phyloP scores from a whole-genome alignment of 306 rosid species.

The Glycine tomentella region DNA sequence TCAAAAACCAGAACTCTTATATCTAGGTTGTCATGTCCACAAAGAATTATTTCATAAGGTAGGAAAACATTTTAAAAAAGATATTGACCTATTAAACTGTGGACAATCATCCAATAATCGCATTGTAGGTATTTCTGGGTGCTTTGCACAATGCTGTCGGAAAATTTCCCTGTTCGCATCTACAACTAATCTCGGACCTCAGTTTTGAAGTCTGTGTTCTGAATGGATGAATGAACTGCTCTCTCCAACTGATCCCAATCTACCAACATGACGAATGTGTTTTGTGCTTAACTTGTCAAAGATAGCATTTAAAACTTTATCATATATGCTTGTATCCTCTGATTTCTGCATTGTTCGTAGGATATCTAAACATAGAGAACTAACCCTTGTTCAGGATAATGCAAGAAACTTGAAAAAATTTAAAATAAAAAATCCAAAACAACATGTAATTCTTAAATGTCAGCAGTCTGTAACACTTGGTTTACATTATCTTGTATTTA shows the following conservation, averaged over 20 bases:
- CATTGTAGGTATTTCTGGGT: conserved; percentile 74
- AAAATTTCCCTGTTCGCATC: conserved; percentile 76
- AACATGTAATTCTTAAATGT: neutral
- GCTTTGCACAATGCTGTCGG: conserved; percentile 87
- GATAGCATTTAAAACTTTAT: conserved; percentile 84
- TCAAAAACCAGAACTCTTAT: conserved; percentile 45
- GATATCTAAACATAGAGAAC: conserved; percentile 64
- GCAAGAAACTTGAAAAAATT: conserved; percentile 18
- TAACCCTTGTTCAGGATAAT: conserved; percentile 37
- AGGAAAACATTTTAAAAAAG: conserved; percentile 41
- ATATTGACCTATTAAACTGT: conserved; percentile 73
- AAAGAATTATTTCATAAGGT: conserved; percentile 26
- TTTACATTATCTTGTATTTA: no score
- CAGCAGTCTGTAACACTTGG: neutral
- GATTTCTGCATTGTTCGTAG: conserved; percentile 84
- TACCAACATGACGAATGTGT: conserved; percentile 61
- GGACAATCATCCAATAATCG: conserved; percentile 77
- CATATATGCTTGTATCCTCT: conserved; percentile 84
- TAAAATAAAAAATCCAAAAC: no score
- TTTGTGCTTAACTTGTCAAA: conserved; percentile 75
- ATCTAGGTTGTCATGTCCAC: conserved; percentile 27
- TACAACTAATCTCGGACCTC: conserved; percentile 85
- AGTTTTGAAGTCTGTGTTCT: conserved; percentile 70
- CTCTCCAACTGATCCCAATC: conserved; percentile 59
- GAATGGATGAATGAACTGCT: conserved; percentile 64